phyloP scores from a whole-genome alignment of 305 asterid genomes.

The Solanum aculeatissimum region DNA sequence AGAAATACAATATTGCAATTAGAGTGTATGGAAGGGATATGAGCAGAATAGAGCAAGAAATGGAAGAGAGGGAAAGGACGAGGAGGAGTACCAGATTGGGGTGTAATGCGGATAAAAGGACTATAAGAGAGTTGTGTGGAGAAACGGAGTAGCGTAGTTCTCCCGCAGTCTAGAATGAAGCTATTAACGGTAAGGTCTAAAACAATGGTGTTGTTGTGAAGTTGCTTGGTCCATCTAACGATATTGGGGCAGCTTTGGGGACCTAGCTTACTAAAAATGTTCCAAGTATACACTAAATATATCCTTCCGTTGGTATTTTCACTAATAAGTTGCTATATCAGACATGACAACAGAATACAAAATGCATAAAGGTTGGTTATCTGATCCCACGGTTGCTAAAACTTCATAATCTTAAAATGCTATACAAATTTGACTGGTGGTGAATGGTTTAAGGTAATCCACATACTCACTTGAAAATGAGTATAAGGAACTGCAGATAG shows the following conservation, averaged over 20 bases:
- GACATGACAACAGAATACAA: background rate
- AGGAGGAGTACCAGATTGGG: background rate
- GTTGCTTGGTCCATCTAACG: slow-evolving; percentile 50
- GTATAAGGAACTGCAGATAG: background rate
- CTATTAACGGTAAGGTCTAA: slow-evolving; percentile 58
- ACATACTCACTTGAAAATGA: background rate
- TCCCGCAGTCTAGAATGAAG: slow-evolving; percentile 39
- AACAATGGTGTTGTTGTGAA: slow-evolving; percentile 48
- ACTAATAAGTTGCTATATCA: background rate
- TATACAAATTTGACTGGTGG: background rate
- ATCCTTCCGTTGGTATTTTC: background rate
- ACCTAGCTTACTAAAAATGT: slow-evolving; percentile 11
- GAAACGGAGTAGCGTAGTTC: slow-evolving; percentile 12
- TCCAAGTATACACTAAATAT: background rate
- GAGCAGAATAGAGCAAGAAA: slow-evolving; percentile 8
- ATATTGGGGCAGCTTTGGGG: slow-evolving; percentile 65
- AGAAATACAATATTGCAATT: background rate
- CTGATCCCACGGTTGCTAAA: background rate
- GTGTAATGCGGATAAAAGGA: background rate
- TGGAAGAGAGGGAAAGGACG: slow-evolving; percentile 6
- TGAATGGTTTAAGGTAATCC: background rate
- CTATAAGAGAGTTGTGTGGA: slow-evolving; percentile 1
- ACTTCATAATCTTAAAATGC: background rate
- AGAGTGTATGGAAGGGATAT: background rate
- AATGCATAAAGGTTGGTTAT: background rate